Evolutionary conservation across 2,329 filamentous ascomycete genomes (phyloP), one percentile per base, ranked within the genome.

Genomic region (Chaetomiaceae sp.): DNA sequence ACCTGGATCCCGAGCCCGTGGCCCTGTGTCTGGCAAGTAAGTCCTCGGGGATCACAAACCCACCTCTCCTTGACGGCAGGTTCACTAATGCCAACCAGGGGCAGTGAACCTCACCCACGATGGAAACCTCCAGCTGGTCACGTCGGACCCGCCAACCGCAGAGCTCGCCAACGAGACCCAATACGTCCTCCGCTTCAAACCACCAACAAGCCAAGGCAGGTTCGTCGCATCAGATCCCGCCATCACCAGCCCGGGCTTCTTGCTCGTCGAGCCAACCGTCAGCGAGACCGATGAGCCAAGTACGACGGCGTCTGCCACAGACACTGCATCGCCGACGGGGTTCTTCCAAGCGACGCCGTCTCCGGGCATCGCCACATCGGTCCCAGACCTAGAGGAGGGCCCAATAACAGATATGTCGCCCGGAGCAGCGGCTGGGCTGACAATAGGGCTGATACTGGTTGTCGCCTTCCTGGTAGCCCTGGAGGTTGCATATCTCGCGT

Each of bases 151-250:
- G 8, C 55, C 53, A 1, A 29, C 53, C 9, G 23, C 37, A 0
- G n/a, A 49, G 33, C 30, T 55, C 20, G 52, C 36, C 49, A 53
- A 46, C 34, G 25, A 49, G 27, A 53, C 54, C 2, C 21, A 33
- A 27, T 59, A 55, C 30, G 54, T 54, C 2, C 36, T 57, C 34
- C 54, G 57, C n/a, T 57, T 57, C 52, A 59, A 59, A n/a, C 54
- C 51, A 10, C 50, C 47, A 14, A 59, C 57, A 8, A n/a, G 29
- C 2, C 33, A 47, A 10, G 54, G 54, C 18, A 9, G 32, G 8
- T 59, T 53, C 14, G 29, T 50, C 13, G 33, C 50, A 1, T 55
- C 48, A 6, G 54, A 53, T 37, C 54, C 57, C 5, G 57, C 54
- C 41, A 29, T 59, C 3, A 42, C 47, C 8, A 57, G 54, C n/a